Evolutionary conservation across 208 protist genomes (phyloP).

Genomic region (Wallacemonas sp.): DNA sequence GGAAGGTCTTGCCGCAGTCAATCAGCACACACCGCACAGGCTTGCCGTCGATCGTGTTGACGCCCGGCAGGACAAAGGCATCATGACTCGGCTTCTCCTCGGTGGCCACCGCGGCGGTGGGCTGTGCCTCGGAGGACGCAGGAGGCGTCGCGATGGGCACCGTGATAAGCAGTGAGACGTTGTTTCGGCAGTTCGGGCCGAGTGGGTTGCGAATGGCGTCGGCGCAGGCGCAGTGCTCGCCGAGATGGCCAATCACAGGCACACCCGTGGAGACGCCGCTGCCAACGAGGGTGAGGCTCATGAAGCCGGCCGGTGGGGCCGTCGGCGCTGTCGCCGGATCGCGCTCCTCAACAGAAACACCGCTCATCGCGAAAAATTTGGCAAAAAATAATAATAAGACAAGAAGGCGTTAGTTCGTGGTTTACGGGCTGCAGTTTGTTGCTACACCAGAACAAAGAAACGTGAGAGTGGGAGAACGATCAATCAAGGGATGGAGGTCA

Average conservation of each 20-base stretch:
- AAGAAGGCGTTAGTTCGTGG: no score
- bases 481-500: not conserved
- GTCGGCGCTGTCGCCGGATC: not conserved
- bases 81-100: constrained; percentile 19
- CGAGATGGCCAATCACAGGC: constrained; percentile 86
- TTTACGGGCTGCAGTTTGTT: no score
- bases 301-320: constrained; percentile 17
- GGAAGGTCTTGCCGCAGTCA: constrained; percentile 92
- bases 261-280: constrained; percentile 84
- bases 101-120: not conserved
- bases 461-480: not conserved
- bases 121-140: not conserved
- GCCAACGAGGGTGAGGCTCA: constrained; percentile 64
- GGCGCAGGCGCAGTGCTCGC: constrained; percentile 64
- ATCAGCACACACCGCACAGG: constrained; percentile 70
- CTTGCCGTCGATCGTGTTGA: constrained; percentile 37
- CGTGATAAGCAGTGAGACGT: constrained; percentile 81
- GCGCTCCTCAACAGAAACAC: not conserved
- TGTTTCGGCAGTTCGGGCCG: constrained; percentile 79
- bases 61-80: constrained; percentile 21
- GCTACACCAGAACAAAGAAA: not conserved
- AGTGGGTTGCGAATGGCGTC: constrained; percentile 58
- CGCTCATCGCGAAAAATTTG: not conserved
- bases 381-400: not conserved
- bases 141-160: constrained; percentile 22